Evolutionary conservation across 257 asterid genomes (phyloP).

Genomic region (Catharanthus roseus): DNA sequence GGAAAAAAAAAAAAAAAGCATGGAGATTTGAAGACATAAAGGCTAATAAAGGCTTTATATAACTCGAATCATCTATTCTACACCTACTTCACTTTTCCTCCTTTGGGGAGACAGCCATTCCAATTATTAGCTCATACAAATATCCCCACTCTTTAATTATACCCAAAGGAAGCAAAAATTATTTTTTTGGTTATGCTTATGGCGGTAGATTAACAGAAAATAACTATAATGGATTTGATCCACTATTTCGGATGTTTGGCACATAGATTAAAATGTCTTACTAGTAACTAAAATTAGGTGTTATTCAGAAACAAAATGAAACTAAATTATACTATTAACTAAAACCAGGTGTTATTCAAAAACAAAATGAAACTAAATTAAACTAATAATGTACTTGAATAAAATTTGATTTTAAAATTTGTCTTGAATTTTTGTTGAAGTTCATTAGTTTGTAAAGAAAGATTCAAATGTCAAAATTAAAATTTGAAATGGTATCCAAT

Average conservation of each 20-base stretch:
- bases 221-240: background rate
- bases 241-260: background rate
- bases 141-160: constrained; percentile 11
- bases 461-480: too few relatives aligned
- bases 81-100: constrained; percentile 40
- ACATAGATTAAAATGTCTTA: background rate
- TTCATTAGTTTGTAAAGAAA: too few relatives aligned
- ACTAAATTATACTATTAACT: too few relatives aligned
- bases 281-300: background rate
- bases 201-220: background rate
- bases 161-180: background rate
- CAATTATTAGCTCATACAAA: constrained; percentile 12
- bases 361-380: too few relatives aligned
- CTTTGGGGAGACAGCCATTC: constrained; percentile 54
- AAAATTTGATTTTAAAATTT: too few relatives aligned
- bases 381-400: too few relatives aligned
- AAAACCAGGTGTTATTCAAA: too few relatives aligned
- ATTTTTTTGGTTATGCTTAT: background rate
- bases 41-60: background rate
- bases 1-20: background rate
- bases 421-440: too few relatives aligned
- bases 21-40: constrained; percentile 4
- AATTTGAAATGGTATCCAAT: too few relatives aligned
- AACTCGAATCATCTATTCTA: constrained; percentile 19
- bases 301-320: too few relatives aligned